Percentiles rank a stretch among this genome's conserved stretches.
phyloP scores from a whole-genome alignment of 352 stramenopile genomes.

The Phytophthora idaei region DNA sequence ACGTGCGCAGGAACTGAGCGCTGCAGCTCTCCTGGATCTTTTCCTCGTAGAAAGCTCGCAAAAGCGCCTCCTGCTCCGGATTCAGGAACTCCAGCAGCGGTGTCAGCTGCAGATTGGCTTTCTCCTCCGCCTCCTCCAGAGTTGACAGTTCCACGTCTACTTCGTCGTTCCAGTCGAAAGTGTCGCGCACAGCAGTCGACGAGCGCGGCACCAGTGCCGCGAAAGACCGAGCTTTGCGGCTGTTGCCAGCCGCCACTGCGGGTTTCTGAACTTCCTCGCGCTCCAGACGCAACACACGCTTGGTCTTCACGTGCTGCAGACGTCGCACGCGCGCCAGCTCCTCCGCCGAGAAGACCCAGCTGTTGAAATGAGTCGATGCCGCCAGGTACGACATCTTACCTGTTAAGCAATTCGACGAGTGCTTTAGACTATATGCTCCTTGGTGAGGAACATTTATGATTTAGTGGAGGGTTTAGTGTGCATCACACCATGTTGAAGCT shows the following conservation, averaged over 20 bases:
- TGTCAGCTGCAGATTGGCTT: constrained; percentile 51
- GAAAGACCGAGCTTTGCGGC: constrained; percentile 80
- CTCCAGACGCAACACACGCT: constrained; percentile 65
- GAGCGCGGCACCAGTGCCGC: constrained; percentile 72
- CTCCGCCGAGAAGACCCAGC: constrained; percentile 82
- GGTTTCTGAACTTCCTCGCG: constrained; percentile 50
- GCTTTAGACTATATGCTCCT: constrained; percentile 6
- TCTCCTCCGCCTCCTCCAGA: constrained; percentile 58
- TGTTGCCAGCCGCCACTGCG: constrained; percentile 19
- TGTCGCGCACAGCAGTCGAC: constrained; percentile 62
- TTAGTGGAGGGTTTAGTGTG: background rate
- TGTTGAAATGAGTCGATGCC: constrained; percentile 90
- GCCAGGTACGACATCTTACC: constrained; percentile 78
- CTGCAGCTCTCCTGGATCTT: constrained; percentile 88
- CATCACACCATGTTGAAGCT: constrained; percentile 24
- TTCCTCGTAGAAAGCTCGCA: constrained; percentile 79
- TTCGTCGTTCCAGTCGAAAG: constrained; percentile 81
- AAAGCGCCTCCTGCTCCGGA: constrained; percentile 62
- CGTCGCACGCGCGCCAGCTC: constrained; percentile 61
- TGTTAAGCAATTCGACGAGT: background rate
- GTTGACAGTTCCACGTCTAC: constrained; percentile 51
- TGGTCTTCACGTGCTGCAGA: constrained; percentile 71
- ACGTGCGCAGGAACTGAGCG: constrained; percentile 81
- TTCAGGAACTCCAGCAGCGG: constrained; percentile 66
- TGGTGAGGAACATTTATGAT: background rate